A percentile compares a stretch with the other conserved stretches of the same genome.
These are phyloP conservation scores for Geranium rotundifolium DNA, from an alignment of 345 rosid genomes.

Conservation along the genomic window DNA sequence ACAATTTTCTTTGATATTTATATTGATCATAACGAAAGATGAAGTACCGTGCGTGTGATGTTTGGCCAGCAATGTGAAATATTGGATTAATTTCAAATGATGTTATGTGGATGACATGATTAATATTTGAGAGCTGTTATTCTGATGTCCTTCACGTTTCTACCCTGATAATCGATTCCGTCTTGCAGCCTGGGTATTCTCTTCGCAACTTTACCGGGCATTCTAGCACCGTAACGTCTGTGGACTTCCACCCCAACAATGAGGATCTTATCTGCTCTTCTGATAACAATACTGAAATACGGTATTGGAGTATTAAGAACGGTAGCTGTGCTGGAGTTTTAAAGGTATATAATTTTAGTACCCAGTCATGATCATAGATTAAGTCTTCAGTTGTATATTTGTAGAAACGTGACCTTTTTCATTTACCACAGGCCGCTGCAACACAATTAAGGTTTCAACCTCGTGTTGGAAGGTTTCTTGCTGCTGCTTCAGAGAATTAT, in stretches of 20 bases:
- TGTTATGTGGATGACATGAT: too few relatives aligned
- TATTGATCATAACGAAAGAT: too few relatives aligned
- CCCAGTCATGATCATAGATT: background rate
- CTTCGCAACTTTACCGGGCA: slow-evolving; percentile 48
- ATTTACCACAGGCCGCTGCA: slow-evolving; percentile 36
- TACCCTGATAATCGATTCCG: too few relatives aligned
- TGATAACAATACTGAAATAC: slow-evolving; percentile 46
- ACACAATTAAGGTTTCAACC: slow-evolving; percentile 55
- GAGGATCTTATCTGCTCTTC: slow-evolving; percentile 62
- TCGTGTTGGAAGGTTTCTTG: slow-evolving; percentile 43
- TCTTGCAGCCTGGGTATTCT: slow-evolving; percentile 42
- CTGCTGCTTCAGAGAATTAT: slow-evolving; percentile 42
- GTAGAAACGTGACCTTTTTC: background rate
- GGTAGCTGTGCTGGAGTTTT: slow-evolving; percentile 47
- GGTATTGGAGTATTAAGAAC: slow-evolving; percentile 65
- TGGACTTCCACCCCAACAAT: slow-evolving; percentile 60
- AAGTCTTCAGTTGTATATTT: too few relatives aligned
- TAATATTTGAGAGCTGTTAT: too few relatives aligned
- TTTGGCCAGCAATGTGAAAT: too few relatives aligned
- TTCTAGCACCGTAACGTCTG: slow-evolving; percentile 48
- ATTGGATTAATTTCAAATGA: too few relatives aligned
- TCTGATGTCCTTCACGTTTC: too few relatives aligned
- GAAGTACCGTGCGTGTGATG: too few relatives aligned
- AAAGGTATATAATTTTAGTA: slow-evolving; percentile 25
- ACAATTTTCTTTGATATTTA: too few relatives aligned